These are phyloP conservation scores for Gleditsia sinensis DNA, from an alignment of 306 rosid genomes.

Conservation along the genomic window DNA sequence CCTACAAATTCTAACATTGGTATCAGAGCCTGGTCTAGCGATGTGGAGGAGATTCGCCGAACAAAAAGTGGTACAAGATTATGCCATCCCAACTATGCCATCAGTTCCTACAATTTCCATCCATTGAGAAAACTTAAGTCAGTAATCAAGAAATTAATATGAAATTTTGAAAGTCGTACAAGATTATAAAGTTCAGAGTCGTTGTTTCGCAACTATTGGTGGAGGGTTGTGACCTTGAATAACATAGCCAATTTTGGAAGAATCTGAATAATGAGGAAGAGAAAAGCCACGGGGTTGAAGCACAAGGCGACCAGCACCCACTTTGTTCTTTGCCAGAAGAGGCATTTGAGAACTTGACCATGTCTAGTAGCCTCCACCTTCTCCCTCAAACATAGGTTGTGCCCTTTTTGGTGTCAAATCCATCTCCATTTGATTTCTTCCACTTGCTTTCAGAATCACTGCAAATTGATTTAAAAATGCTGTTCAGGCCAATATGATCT, in stretches of 20 bases:
- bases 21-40: no score
- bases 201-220: no score
- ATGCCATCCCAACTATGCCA: constrained; percentile 51
- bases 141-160: no score
- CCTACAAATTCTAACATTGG: no score
- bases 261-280: constrained; percentile 53
- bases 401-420: constrained; percentile 30
- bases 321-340: constrained; percentile 33
- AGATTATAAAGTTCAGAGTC: no score
- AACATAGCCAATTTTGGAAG: constrained; percentile 47
- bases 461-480: no score
- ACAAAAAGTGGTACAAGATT: no score
- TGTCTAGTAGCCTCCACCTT: constrained; percentile 44
- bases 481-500: no score
- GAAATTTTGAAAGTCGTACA: no score
- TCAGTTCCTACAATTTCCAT: constrained; percentile 29
- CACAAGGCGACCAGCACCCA: constrained; percentile 49
- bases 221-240: constrained; percentile 38
- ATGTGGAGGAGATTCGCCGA: no score
- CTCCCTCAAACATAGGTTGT: constrained; percentile 34
- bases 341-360: constrained; percentile 45
- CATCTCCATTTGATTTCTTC: background rate
- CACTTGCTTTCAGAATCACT: background rate
- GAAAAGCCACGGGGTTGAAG: constrained; percentile 51
- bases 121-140: no score